Base-by-base conservation (phyloP, 768 basidiomycete species). In the Suillus luteus region DNA sequence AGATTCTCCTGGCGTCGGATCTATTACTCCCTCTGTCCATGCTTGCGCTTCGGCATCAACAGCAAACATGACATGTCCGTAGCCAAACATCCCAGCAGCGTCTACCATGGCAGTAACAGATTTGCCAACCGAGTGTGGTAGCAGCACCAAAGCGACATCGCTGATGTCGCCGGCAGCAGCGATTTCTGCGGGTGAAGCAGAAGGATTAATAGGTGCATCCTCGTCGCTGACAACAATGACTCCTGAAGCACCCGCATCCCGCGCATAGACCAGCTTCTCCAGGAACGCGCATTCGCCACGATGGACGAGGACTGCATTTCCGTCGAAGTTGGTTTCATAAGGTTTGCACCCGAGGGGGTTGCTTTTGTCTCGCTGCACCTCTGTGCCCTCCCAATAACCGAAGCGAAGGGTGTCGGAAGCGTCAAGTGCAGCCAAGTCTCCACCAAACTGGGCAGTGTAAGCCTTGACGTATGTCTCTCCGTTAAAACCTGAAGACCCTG, bases 261-360 rank as follows among this genome's bases (percentile, higher is more conserved):
- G 82, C 5, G 95, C 95, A 52, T 81, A 66, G 14, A 86, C 58
- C 17, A 96, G 80, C 77, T 99, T 99, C 67, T 92, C 85, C 15
- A 93, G 75, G 77, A 99, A 98, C 10, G 94, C 90, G 75, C 96
- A 99, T 5, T 81, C 85, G 6, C 96, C 96, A 35, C 96, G 85
- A 51, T 80, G 80, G 17, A 91, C 80, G 17, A 97, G 72, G 27
- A 95, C 72, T 5, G 85, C 80, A 49, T 81, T 83, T 55, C 83
- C 80, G 12, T 78, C 74, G 66, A 87, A 83, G 5, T 73, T 59
- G 44, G 81, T 71, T 1, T 74, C 69, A 74, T 87, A 92, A 6
- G 84, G 80, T 6, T 64, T 55, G 70, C 92, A 94, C 7, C 92
- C 93, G 15, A 80, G 75, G 0, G 66, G 62, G 69, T 94, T 93